Evolutionary conservation across 768 basidiomycete genomes (phyloP).

Genomic region (Chalciporus chontae): DNA sequence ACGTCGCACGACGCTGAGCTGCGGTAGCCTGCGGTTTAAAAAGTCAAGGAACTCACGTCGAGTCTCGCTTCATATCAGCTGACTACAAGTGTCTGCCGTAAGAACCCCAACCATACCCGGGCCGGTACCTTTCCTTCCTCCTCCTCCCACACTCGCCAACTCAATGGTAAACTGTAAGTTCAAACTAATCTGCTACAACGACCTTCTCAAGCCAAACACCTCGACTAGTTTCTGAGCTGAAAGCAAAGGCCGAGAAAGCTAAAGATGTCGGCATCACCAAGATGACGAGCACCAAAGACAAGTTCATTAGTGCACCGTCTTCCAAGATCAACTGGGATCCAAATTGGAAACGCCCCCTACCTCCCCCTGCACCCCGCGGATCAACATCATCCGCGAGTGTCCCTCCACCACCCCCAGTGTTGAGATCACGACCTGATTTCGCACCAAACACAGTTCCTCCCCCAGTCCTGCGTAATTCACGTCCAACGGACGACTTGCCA

Average conservation of each 20-base stretch:
- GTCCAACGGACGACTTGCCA: constrained; percentile 8
- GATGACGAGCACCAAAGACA: constrained; percentile 53
- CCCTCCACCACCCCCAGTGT: constrained; percentile 35
- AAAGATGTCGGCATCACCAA: constrained; percentile 53
- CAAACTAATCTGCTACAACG: not conserved
- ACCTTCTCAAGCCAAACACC: not conserved
- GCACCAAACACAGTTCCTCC: constrained; percentile 10
- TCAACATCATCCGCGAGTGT: constrained; percentile 10
- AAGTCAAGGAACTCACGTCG: too few relatives aligned
- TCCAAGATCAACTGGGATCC: constrained; percentile 65
- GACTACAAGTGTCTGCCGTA: too few relatives aligned
- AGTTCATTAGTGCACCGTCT: constrained; percentile 51
- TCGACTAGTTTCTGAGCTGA: constrained; percentile 57
- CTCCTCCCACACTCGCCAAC: too few relatives aligned
- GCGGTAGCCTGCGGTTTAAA: too few relatives aligned
- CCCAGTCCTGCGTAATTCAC: constrained; percentile 11
- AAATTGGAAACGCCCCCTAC: constrained; percentile 46
- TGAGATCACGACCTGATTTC: constrained; percentile 24
- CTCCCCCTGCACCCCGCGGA: constrained; percentile 30
- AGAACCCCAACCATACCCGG: too few relatives aligned
- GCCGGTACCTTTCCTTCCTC: too few relatives aligned
- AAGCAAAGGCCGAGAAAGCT: constrained; percentile 59
- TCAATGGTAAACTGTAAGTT: not conserved
- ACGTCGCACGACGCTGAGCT: too few relatives aligned
- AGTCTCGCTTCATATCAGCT: too few relatives aligned